A percentile compares a stretch with the other conserved stretches of the same genome.
These are phyloP conservation scores for Kwoniella sp. DNA, from an alignment of 768 basidiomycete species.

Conservation along the genomic window DNA sequence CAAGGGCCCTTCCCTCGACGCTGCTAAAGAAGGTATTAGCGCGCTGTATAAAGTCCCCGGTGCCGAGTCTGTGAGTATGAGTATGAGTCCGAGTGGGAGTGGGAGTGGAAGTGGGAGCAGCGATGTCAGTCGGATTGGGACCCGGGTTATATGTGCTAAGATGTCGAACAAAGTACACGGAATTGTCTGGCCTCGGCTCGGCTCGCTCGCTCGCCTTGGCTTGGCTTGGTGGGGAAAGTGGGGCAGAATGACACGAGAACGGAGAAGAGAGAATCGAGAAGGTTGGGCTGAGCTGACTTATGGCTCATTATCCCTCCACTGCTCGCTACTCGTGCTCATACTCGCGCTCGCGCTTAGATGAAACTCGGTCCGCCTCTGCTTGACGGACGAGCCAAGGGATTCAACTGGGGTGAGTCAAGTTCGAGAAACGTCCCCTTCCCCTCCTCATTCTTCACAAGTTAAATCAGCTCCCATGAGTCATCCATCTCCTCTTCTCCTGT, in stretches of 20 bases:
- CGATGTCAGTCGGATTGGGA: not conserved
- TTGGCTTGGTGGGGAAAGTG: no score
- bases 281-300: not conserved
- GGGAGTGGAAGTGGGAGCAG: not conserved
- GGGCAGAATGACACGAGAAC: no score
- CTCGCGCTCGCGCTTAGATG: slow-evolving; percentile 20
- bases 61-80: slow-evolving; percentile 41
- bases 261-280: no score
- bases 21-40: slow-evolving; percentile 43
- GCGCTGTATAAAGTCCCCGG: slow-evolving; percentile 49
- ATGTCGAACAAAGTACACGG: no score
- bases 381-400: slow-evolving; percentile 52
- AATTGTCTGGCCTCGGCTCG: no score
- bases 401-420: slow-evolving; percentile 52
- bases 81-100: no score
- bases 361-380: slow-evolving; percentile 50
- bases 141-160: not conserved
- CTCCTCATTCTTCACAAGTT: not conserved
- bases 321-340: not conserved
- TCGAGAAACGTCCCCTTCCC: not conserved
- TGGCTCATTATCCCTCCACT: not conserved
- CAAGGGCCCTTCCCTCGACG: slow-evolving; percentile 30
- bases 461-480: no score
- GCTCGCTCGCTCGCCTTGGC: no score
- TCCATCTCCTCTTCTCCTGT: no score